phyloP scores from a whole-genome alignment of 1,139 yeast genomes.

The Kodamaea anthophila region DNA sequence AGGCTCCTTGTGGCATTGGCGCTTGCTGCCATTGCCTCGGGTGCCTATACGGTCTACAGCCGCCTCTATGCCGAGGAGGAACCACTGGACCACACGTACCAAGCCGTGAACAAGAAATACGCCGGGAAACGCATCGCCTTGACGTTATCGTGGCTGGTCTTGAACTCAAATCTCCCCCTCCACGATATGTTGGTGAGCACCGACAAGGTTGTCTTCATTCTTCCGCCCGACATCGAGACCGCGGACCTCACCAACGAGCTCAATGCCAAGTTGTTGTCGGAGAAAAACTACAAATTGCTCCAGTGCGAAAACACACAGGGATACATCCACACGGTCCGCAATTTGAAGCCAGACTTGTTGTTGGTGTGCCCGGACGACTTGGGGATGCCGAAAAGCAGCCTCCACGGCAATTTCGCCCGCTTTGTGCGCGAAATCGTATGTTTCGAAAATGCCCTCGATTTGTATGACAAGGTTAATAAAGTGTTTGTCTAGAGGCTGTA shows the following conservation, averaged over 20 bases:
- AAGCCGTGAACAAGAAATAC: slow-evolving; percentile 17
- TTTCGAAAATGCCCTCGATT: no score
- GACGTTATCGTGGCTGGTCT: slow-evolving; percentile 39
- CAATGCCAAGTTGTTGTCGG: slow-evolving; percentile 10
- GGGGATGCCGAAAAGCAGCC: slow-evolving; percentile 24
- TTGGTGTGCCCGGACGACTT: slow-evolving; percentile 41
- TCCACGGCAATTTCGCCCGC: slow-evolving; percentile 35
- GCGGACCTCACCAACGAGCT: slow-evolving; percentile 30
- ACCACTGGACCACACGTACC: slow-evolving; percentile 2
- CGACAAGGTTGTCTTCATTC: slow-evolving; percentile 41
- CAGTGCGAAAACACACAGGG: slow-evolving; percentile 40
- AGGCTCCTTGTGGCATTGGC: slow-evolving; percentile 28
- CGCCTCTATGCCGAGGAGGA: slow-evolving; percentile 11
- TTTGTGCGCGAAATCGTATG: slow-evolving; percentile 36
- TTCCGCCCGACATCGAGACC: slow-evolving; percentile 40
- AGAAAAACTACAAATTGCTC: slow-evolving; percentile 34
- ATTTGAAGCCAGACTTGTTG: slow-evolving; percentile 38
- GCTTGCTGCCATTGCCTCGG: slow-evolving; percentile 33
- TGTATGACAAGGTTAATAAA: slow-evolving; percentile 2
- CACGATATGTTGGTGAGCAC: slow-evolving; percentile 33
- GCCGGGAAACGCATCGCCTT: slow-evolving; percentile 35
- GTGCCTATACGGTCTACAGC: slow-evolving; percentile 30
- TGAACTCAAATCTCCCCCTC: slow-evolving; percentile 35
- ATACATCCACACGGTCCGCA: slow-evolving; percentile 36
- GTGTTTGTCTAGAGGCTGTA: no score